Percentiles rank a stretch among this genome's conserved stretches.
Conservation (phyloP, 306 rosid genomes). For the Fragaria vesca region DNA sequence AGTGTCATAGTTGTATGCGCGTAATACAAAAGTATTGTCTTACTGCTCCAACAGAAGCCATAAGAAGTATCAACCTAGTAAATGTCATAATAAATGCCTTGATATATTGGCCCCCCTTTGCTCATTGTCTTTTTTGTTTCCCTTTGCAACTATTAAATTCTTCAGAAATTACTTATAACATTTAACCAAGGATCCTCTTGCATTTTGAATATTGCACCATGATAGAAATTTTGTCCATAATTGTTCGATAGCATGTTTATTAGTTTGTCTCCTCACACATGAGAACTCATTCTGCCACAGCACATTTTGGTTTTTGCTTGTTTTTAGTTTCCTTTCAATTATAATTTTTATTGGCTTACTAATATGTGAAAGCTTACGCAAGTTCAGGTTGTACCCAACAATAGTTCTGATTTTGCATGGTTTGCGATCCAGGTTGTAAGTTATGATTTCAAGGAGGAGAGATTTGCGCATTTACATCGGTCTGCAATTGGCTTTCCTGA, state of each 20-base stretch:
- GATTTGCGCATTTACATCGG: slow-evolving; percentile 82
- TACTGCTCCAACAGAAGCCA: not conserved
- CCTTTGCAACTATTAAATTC: not conserved
- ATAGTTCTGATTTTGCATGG: not conserved
- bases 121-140: not conserved
- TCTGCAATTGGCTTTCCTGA: slow-evolving; percentile 89
- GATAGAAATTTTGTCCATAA: not conserved
- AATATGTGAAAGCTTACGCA: not conserved
- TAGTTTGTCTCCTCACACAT: not conserved
- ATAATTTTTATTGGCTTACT: not conserved
- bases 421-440: slow-evolving; percentile 69
- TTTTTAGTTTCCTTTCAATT: not conserved
- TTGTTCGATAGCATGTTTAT: not conserved
- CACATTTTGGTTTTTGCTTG: not conserved
- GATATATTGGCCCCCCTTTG: not conserved
- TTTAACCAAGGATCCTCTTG: not conserved
- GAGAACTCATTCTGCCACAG: not conserved
- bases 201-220: not conserved
- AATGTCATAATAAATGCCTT: not conserved
- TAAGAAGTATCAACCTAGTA: not conserved
- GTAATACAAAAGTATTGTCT: not conserved
- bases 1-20: not conserved
- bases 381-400: not conserved
- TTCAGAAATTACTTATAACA: not conserved
- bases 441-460: slow-evolving; percentile 80